Evolutionary conservation across 352 stramenopile genomes (phyloP).

Genomic region (Thalassiosira mediterranea): DNA sequence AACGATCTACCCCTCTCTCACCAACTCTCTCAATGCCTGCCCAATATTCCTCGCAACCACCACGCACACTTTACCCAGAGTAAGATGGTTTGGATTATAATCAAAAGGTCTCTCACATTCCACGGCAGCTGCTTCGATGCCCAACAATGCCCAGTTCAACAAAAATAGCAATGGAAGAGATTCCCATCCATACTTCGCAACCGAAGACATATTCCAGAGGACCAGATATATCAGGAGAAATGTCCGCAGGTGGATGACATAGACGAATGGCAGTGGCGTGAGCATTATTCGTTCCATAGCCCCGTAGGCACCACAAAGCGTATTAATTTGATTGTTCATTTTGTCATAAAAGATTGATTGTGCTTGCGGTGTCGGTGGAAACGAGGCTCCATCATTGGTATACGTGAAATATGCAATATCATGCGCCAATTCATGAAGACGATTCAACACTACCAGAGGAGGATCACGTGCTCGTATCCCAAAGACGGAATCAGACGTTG

Average conservation of each 20-base stretch:
- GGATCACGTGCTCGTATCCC: slow-evolving; percentile 26
- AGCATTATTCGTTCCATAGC: slow-evolving; percentile 77
- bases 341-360: slow-evolving; percentile 38
- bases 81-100: slow-evolving; percentile 44
- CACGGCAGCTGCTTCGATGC: slow-evolving; percentile 65
- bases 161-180: slow-evolving; percentile 54
- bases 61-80: slow-evolving; percentile 38
- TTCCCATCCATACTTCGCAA: slow-evolving; percentile 50
- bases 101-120: slow-evolving; percentile 58
- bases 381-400: not conserved
- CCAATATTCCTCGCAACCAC: slow-evolving; percentile 31
- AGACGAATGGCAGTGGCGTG: slow-evolving; percentile 77
- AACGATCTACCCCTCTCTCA: no score
- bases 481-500: slow-evolving; percentile 14
- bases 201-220: slow-evolving; percentile 44
- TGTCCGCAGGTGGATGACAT: slow-evolving; percentile 73
- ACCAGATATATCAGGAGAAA: slow-evolving; percentile 72
- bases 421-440: slow-evolving; percentile 46
- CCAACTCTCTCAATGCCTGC: slow-evolving; percentile 35
- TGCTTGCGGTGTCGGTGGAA: not conserved
- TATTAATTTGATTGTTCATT: slow-evolving; percentile 35
- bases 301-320: slow-evolving; percentile 40
- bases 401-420: slow-evolving; percentile 30
- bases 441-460: slow-evolving; percentile 53
- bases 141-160: slow-evolving; percentile 65